phyloP scores from a whole-genome alignment of 2,329 filamentous ascomycete species.

The Sarocladium strictum region DNA sequence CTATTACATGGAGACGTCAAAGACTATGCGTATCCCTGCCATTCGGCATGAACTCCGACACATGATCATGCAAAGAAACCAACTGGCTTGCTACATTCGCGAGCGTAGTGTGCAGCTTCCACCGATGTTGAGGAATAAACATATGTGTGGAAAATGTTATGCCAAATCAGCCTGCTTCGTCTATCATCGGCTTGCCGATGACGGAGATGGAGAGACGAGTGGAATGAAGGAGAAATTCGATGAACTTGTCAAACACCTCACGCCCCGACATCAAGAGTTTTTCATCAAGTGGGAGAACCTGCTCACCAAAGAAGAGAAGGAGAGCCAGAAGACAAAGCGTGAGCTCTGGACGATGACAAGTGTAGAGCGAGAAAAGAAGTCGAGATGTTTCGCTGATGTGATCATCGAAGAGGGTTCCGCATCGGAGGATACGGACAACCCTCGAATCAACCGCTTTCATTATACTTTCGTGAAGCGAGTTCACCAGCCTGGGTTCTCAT shows the following conservation, averaged over 20 bases:
- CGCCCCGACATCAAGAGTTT: constrained; percentile 67
- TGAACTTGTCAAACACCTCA: constrained; percentile 73
- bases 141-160: constrained; percentile 82
- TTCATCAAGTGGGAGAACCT: constrained; percentile 94
- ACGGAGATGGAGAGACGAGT: constrained; percentile 74
- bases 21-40: constrained; percentile 77
- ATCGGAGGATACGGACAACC: constrained; percentile 59
- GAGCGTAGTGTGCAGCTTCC: constrained; percentile 75
- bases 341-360: constrained; percentile 98
- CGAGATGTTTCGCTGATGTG: constrained; percentile 84
- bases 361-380: constrained; percentile 76
- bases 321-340: constrained; percentile 76
- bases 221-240: constrained; percentile 78
- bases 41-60: constrained; percentile 84
- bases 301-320: constrained; percentile 89
- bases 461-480: constrained; percentile 78
- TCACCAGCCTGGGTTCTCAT: constrained; percentile 62
- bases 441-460: constrained; percentile 85
- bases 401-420: constrained; percentile 74
- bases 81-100: constrained; percentile 77
- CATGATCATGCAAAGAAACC: constrained; percentile 95
- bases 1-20: constrained; percentile 90
- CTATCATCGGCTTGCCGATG: constrained; percentile 85
- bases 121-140: constrained; percentile 76
- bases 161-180: constrained; percentile 87